Percentiles rank a stretch among this genome's conserved stretches.
Evolutionary conservation across 768 basidiomycete genomes (phyloP).

Genomic region (Pilatotrama ljubarskyi): DNA sequence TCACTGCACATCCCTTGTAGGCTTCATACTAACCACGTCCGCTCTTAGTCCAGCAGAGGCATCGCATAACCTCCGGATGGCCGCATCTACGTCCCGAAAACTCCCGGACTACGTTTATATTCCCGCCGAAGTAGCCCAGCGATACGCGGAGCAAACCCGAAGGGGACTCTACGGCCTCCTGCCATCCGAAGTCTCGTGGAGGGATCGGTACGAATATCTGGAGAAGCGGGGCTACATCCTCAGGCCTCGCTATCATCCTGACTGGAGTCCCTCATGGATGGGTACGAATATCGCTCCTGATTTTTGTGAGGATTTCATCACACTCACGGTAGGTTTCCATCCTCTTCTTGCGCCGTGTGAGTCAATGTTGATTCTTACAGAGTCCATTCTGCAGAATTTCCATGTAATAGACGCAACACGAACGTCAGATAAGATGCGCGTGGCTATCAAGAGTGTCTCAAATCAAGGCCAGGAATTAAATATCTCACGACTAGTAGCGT

Average conservation of each 20-base stretch:
- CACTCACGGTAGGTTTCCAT: neutral
- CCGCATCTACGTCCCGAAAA: neutral
- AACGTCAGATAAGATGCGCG: too few species aligned
- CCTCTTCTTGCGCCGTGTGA: neutral
- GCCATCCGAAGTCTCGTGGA: conserved; percentile 7
- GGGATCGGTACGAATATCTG: conserved; percentile 3
- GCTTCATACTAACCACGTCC: neutral
- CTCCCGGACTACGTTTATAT: neutral
- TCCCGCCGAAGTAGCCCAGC: neutral
- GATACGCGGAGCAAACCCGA: neutral
- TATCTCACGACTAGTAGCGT: neutral
- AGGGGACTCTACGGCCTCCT: conserved; percentile 1
- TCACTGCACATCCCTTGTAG: too few species aligned
- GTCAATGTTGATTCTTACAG: too few species aligned
- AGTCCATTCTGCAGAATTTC: too few species aligned
- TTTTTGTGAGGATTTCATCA: conserved; percentile 17
- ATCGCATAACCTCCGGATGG: neutral
- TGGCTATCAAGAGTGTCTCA: too few species aligned
- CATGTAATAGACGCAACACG: too few species aligned
- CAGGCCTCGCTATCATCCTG: conserved; percentile 16
- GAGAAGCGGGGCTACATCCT: conserved; percentile 19
- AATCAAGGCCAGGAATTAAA: too few species aligned
- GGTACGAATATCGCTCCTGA: conserved; percentile 9
- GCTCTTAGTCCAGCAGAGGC: neutral
- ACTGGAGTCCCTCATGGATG: conserved; percentile 17